Base-by-base conservation (phyloP, 768 basidiomycete species). In the Tulasnella sp. region DNA sequence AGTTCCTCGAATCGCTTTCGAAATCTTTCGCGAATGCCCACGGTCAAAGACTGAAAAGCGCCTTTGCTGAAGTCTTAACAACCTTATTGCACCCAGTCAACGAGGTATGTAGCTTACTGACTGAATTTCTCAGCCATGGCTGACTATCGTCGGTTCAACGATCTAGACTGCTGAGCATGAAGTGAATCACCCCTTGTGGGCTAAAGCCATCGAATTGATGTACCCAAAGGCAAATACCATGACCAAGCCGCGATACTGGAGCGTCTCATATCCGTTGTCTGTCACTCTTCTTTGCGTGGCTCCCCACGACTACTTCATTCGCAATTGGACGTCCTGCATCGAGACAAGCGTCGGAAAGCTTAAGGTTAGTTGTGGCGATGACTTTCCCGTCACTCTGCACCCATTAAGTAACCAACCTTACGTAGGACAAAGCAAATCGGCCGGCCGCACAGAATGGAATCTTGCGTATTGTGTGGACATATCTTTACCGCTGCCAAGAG, bases 181-280 rank as follows among this genome's bases (percentile, higher is more conserved):
- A 86, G 96, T 97, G 75, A 98, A 98, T 83, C 93, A 97, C 85
- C 96, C 96, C 0, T 89, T 94, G 83, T 98, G 96, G 96, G 95
- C 93, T 7, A 96, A 95, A 84, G 96, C 96, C 0, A 93, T 96
- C 42, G 93, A 96, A 84, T 87, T 89, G 18, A 94, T 97, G 46
- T 92, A 92, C 84, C 93, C 93, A 2, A 94, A 93, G 84, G 93
- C 94, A 2, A 89, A 90, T 81, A 94, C 95, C 78, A 93, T 96
- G 92, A 85, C 89, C 54, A 97, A 97, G 85, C 94, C 93, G 12
- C 91, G 95, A 28, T 98, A 98, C 85, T 97, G 96, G 96, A 89
- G 89, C 72, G 90, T 91, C 0, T 95, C 95, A 0, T 97, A 95
- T 85, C 95, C 96, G 1, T 87, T 98, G 58, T 92, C 92, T 31